Base-by-base conservation (phyloP, 2,329 filamentous ascomycete species). In the Fusarium mundagurra region DNA sequence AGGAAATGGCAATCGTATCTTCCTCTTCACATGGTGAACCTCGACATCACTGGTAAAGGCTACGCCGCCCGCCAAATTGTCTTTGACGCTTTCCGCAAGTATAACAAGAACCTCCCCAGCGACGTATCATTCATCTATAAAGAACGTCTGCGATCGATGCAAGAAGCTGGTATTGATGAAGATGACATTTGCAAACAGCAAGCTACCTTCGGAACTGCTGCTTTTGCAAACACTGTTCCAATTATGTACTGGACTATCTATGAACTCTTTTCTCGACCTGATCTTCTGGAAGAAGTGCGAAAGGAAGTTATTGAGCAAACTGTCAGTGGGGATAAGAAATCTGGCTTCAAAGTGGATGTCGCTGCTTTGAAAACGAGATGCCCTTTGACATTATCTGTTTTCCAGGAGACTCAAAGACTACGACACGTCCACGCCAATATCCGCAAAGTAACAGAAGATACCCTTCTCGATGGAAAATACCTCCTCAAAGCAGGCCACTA, bases 401-500 rank as follows among this genome's bases (percentile, higher is more conserved):
- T 61, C 13, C 74, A 76, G 1, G 74, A 76, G 6, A 76, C 68
- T 0, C 74, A 76, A 6, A 44, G 74, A 1, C 24, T 47, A 5
- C 43, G 74, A 11, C 73, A 74, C 8, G 38, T 72, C 3, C 74
- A 76, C 0, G 73, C 74, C 0, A 67, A 69, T 4, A 76, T 76
- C 13, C 73, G 74, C 29, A 76, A 76, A 29, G 78, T 85, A 0
- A 74, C 72, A 6, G 64, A 80, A 9, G 83, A 86, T 31, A 82
- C 78, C 0, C 31, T 82, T 0, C 64, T 85, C 5, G 80, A 81
- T 16, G 78, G 75, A 5, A 74, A 76, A 33, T 82, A 82, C 24
- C 69, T 84, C 4, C 74, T 86, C 20, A 83, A 82, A 65, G 76
- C 75, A 10, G 84, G 84, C 0, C 76, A 77, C 20, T 77, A 79